These are phyloP conservation scores for Elaeagnus macrophylla DNA, from an alignment of 306 rosid genomes.

Conservation along the genomic window DNA sequence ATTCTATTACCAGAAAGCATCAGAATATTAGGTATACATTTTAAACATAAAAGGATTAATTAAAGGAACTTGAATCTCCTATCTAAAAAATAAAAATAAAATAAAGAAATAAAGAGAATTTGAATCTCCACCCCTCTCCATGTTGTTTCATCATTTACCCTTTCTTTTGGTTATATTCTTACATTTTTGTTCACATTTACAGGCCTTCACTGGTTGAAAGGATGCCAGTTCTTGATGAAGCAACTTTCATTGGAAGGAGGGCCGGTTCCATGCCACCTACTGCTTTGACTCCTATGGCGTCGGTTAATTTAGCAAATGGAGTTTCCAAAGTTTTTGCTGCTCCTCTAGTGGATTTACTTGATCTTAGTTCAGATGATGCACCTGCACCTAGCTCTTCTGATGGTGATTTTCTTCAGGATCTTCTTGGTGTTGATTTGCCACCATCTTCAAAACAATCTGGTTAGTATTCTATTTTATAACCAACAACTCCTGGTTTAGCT, in stretches of 20 bases:
- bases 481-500: not conserved
- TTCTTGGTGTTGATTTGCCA: slow-evolving; percentile 72
- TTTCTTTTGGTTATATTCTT: not conserved
- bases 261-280: slow-evolving; percentile 53
- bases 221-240: slow-evolving; percentile 95
- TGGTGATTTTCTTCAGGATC: slow-evolving; percentile 80
- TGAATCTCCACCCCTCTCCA: slow-evolving; percentile 4
- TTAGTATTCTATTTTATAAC: slow-evolving; percentile 30
- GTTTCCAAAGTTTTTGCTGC: slow-evolving; percentile 51
- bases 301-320: slow-evolving; percentile 78
- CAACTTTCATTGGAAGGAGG: slow-evolving; percentile 67
- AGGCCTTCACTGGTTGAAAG: slow-evolving; percentile 83
- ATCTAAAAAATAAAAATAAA: too few species aligned
- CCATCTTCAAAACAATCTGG: slow-evolving; percentile 54
- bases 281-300: slow-evolving; percentile 45
- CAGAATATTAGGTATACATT: slow-evolving; percentile 78
- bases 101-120: not conserved
- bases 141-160: not conserved
- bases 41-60: slow-evolving; percentile 7
- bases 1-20: slow-evolving; percentile 63
- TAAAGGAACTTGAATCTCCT: too few species aligned
- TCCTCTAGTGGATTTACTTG: slow-evolving; percentile 88
- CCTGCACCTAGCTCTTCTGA: slow-evolving; percentile 77
- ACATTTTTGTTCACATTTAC: slow-evolving; percentile 13
- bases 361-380: slow-evolving; percentile 67